Evolutionary conservation across 495 filamentous ascomycete genomes (phyloP), one percentile per base, ranked within the genome.

Genomic region (Cairneyella variabilis): DNA sequence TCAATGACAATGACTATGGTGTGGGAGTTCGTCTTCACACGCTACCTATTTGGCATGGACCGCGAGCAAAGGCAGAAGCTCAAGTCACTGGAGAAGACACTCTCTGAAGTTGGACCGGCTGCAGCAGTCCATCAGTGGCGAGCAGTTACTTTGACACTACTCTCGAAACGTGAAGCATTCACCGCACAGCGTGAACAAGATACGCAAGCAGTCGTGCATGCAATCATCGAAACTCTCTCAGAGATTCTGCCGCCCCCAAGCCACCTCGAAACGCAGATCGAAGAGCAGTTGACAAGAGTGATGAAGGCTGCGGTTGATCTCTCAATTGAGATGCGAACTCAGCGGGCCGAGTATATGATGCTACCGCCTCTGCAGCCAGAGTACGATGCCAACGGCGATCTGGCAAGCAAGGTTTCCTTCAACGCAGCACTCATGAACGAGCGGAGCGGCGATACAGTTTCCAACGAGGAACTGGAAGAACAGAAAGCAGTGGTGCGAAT

Each of bases 11-110:
- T 97, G 90, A 91, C 84, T 39, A 95, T 98, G 89, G 82, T 97
- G 30, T 97, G 90, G 90, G 92, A 97, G 65, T 96, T 88, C 63
- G 84, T 98, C 64, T 98, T 98, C 68, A 95, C 91, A 10, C 85
- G 95, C 51, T 98, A 97, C 64, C 82, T 98, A 30, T 97, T 98
- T 64, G 93, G 95, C 56, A 93, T 97, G 89, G 92, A 97, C 69
- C 80, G 90, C 46, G 93, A 96, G 64, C 91, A 98, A 64, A 86
- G 95, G 22, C 91, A 97, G 69, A 96, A 95, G 64, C 86, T 98
- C 64, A 95, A 97, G 71, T 80, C 82, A 7, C 81, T 97, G 14
- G 93, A 98, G 71, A 95, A 93, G 71, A 82, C 84, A 46, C 76
- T 98, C n/a, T 70, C 74, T 22, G 93, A 97, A 68, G 88, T 95